Evolutionary conservation across 805 yeast genomes (phyloP), one percentile per base, ranked within the genome.

Genomic region (Blastobotrys mokoenaii): DNA sequence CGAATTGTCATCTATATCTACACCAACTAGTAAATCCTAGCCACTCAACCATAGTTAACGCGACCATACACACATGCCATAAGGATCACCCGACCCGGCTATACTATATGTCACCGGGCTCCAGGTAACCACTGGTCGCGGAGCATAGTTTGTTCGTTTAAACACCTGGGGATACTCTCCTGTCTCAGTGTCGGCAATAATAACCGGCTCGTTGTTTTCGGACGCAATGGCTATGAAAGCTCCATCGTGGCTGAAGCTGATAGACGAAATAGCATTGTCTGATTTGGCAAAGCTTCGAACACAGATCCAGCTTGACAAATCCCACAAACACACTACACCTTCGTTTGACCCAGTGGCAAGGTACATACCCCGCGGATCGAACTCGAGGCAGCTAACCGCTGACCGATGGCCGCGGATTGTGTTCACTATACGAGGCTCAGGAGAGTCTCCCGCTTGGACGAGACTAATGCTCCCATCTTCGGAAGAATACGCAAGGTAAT

Each of bases 311-410:
- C 67, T 65, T 1, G 57, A 48, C 6, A 72, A 56, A 34, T 66
- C 64, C 80, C 81, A 78, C 9, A 76, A 34, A 15, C 77, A 68
- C 5, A 76, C 69, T 15, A 73, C 67, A 20, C 83, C 83, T 48
- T 78, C 84, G 45, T 70, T 71, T 15, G 80, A 67, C 0, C 84
- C 86, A 1, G 71, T 71, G 2, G 73, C 70, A 9, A 81, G 46
- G 51, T 59, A 72, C 17, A 62, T 52, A 0, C 82, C 86, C 41
- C 67, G 55, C 2, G 81, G 80, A 52, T 77, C 83, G 43, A 77
- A 59, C 14, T 63, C 62, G 11, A 77, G 46, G 27, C 72, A 55
- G 2, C 74, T 69, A 2, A 75, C 69, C 1, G 79, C 63, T 1
- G 80, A 71, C 35, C 76, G 64, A 52, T 80, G 84, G 0, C 74